Base-by-base conservation (phyloP, 352 stramenopile genomes). In the Thraustochytrium striatum region DNA sequence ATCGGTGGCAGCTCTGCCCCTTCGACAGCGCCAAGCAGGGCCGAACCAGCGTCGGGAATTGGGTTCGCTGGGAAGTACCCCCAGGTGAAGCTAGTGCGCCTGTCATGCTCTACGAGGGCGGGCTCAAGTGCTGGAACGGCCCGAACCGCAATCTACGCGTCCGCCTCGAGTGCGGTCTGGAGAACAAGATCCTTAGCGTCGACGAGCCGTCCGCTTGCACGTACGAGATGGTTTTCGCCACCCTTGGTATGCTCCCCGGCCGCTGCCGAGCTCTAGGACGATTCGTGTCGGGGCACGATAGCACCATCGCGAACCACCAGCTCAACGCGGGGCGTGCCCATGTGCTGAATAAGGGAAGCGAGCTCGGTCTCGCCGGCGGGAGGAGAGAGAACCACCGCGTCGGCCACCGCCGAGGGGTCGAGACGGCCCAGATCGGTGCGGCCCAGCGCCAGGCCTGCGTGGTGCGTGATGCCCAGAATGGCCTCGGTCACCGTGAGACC, bases 121-220 rank as follows among this genome's bases (percentile, higher is more conserved):
- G 91, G 30, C 75, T 86, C 44, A 91, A 88, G 69, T 96, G 91
- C 84, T 96, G 90, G 90, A 94, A 95, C 68, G 90, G 90, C 2
- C 90, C 78, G 25, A 44, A 61, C 28, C 44, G 78, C n/a, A 57
- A 7, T 3, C 21, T 82, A 32, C 21, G 19, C 7, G 69, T 82
- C 21, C 16, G 11, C 50, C 57, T 82, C 19, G 38, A 33, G 25
- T 82, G 78, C 33, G 78, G 55, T 7, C 7, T 52, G 2, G 65
- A 81, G 2, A 53, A 69, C n/a, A 8, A 53, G 30, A 25, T 82
- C 36, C 35, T 81, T n/a, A 19, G n/a, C 35, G 78, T 82, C n/a
- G 70, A 81, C 28, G 91, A 95, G 83, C 91, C 89, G 3, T 88
- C 85, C 25, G 94, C 87, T 3, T 95, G 91, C 75, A 87, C 94